Conservation (phyloP, 208 protist species). For the Trypanosoma caninum region DNA sequence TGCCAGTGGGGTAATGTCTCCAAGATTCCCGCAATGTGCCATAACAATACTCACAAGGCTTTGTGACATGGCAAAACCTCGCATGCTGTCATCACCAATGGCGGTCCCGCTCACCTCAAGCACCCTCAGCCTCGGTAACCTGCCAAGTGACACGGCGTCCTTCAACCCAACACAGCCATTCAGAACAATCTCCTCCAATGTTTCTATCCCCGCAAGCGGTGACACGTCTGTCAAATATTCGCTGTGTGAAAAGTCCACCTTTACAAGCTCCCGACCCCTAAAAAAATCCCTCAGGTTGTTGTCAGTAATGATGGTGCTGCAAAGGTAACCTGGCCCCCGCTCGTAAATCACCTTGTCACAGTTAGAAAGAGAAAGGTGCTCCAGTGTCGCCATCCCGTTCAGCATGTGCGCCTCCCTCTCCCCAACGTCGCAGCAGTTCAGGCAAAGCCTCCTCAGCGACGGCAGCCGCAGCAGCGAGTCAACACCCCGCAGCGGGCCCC, state of each 20-base stretch:
- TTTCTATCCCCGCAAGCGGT: not conserved
- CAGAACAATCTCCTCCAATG: not conserved
- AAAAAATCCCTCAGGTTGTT: not conserved
- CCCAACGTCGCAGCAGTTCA: not conserved
- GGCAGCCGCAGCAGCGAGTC: not conserved
- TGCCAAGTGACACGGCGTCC: not conserved
- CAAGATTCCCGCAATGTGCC: not conserved
- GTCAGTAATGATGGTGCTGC: not conserved
- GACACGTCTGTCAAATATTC: not conserved
- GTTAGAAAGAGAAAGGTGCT: not conserved
- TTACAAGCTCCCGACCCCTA: not conserved
- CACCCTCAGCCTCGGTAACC: constrained; percentile 18
- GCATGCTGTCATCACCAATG: constrained; percentile 1
- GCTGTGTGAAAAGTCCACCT: constrained; percentile 4
- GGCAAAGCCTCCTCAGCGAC: not conserved
- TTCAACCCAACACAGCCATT: not conserved
- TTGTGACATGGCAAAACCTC: not conserved
- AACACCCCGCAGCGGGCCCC: not conserved
- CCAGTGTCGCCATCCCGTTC: not conserved
- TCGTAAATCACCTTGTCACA: not conserved
- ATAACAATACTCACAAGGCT: not conserved
- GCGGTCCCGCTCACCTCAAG: constrained; percentile 16
- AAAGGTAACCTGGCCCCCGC: not conserved
- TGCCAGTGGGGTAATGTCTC: not conserved
- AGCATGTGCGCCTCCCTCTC: not conserved